These are phyloP conservation scores for Spinellus fusiger DNA, from an alignment of 192 early-diverging fungal genomes.

Conservation along the genomic window DNA sequence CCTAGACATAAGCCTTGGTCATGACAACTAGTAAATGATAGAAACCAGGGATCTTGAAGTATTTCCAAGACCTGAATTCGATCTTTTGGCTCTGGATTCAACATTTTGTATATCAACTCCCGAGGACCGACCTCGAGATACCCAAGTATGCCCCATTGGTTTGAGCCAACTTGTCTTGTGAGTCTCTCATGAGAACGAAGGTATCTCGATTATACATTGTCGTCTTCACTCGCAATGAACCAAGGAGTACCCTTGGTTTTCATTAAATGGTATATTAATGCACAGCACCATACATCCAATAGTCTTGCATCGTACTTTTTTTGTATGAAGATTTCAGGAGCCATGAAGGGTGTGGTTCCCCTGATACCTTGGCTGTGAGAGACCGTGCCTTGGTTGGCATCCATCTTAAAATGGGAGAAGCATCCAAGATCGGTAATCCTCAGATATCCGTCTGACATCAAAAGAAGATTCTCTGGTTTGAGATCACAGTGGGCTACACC, in stretches of 20 bases:
- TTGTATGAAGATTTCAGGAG: constrained; percentile 75
- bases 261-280: constrained; percentile 58
- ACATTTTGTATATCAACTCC: no score
- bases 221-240: constrained; percentile 14
- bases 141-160: no score
- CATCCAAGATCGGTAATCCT: constrained; percentile 99
- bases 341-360: constrained; percentile 94
- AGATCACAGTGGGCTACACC: constrained; percentile 89
- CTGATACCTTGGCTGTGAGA: constrained; percentile 40
- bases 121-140: no score
- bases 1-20: no score
- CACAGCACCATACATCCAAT: constrained; percentile 90
- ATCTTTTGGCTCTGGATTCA: no score
- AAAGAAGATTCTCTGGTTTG: constrained; percentile 81
- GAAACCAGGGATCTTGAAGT: no score
- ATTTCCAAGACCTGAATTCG: no score
- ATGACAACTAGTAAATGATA: no score
- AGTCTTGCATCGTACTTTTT: constrained; percentile 87
- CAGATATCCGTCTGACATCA: constrained; percentile 68
- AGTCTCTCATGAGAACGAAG: no score
- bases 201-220: constrained; percentile 1
- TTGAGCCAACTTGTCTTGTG: no score
- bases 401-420: constrained; percentile 75
- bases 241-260: constrained; percentile 1
- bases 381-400: constrained; percentile 5